These are phyloP conservation scores for Phytophthora pini DNA, from an alignment of 352 stramenopile genomes.

Conservation along the genomic window DNA sequence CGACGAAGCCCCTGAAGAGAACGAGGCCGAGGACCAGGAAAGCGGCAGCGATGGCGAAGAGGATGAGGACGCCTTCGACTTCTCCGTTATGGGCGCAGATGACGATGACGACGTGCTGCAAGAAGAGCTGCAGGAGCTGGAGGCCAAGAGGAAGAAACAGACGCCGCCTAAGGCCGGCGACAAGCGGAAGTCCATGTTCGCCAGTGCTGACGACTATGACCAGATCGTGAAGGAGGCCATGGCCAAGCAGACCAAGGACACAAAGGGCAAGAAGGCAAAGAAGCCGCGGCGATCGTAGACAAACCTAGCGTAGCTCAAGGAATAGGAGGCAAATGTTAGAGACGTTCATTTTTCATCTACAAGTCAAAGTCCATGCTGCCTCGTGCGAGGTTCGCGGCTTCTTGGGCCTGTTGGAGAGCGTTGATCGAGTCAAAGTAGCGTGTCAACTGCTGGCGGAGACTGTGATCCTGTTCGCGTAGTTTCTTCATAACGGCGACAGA, in stretches of 20 bases:
- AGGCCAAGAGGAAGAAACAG: slow-evolving; percentile 65
- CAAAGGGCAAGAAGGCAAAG: slow-evolving; percentile 41
- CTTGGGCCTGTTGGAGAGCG: slow-evolving; percentile 61
- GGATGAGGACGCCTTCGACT: slow-evolving; percentile 50
- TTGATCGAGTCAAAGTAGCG: slow-evolving; percentile 63
- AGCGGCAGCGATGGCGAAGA: slow-evolving; percentile 49
- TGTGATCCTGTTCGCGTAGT: slow-evolving; percentile 41
- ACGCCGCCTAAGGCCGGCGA: slow-evolving; percentile 43
- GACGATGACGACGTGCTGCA: slow-evolving; percentile 53
- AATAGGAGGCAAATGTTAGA: slow-evolving; percentile 12
- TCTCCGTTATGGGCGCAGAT: slow-evolving; percentile 56
- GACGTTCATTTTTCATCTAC: slow-evolving; percentile 13
- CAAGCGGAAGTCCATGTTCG: slow-evolving; percentile 80
- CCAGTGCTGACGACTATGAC: slow-evolving; percentile 81
- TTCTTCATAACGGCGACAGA: slow-evolving; percentile 24
- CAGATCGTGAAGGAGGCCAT: slow-evolving; percentile 70
- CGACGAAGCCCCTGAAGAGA: slow-evolving; percentile 26
- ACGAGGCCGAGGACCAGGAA: slow-evolving; percentile 42
- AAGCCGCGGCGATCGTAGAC: slow-evolving; percentile 42
- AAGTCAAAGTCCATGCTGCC: slow-evolving; percentile 31
- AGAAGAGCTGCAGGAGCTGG: slow-evolving; percentile 41
- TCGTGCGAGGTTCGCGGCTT: slow-evolving; percentile 50
- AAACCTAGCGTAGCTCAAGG: slow-evolving; percentile 16
- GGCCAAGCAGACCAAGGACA: slow-evolving; percentile 48
- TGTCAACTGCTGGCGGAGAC: slow-evolving; percentile 46